Evolutionary conservation across 495 filamentous ascomycete genomes (phyloP).

Genomic region (Parathielavia hyrcaniae): DNA sequence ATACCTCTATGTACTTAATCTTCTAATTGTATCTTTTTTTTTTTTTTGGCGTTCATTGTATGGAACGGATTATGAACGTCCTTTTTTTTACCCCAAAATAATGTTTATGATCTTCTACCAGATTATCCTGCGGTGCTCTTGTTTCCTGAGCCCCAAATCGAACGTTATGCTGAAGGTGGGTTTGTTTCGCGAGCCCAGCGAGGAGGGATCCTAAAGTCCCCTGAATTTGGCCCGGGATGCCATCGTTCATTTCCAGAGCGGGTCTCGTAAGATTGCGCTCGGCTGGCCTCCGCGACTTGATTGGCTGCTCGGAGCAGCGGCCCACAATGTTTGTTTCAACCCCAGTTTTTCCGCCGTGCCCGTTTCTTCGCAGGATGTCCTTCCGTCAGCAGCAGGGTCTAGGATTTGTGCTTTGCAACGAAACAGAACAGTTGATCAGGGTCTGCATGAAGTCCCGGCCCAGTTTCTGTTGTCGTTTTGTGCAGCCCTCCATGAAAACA

Average conservation of each 20-base stretch:
- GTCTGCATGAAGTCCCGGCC: not conserved
- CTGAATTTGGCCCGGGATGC: not conserved
- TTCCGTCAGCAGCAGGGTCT: not conserved
- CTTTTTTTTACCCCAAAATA: slow-evolving; percentile 14
- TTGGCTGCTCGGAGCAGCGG: not conserved
- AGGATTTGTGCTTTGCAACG: not conserved
- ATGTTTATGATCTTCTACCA: not conserved
- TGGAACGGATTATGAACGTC: slow-evolving; percentile 22
- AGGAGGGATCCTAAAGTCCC: not conserved
- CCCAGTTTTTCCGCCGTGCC: slow-evolving; percentile 10
- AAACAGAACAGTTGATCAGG: too few relatives aligned
- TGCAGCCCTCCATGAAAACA: not conserved
- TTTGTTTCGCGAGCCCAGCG: not conserved
- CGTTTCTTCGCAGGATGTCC: not conserved
- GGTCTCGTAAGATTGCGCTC: slow-evolving; percentile 13
- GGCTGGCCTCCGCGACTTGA: not conserved
- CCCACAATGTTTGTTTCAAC: slow-evolving; percentile 13
- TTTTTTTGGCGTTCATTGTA: slow-evolving; percentile 27
- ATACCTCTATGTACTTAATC: slow-evolving; percentile 43
- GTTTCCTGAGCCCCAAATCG: too few relatives aligned
- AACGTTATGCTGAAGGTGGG: not conserved
- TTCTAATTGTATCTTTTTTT: slow-evolving; percentile 36
- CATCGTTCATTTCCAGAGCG: slow-evolving; percentile 7
- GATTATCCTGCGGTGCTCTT: not conserved
- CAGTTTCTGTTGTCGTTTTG: not conserved